phyloP scores from a whole-genome alignment of 2,329 filamentous ascomycete genomes.

The Exophiala phaeomuriformis region DNA sequence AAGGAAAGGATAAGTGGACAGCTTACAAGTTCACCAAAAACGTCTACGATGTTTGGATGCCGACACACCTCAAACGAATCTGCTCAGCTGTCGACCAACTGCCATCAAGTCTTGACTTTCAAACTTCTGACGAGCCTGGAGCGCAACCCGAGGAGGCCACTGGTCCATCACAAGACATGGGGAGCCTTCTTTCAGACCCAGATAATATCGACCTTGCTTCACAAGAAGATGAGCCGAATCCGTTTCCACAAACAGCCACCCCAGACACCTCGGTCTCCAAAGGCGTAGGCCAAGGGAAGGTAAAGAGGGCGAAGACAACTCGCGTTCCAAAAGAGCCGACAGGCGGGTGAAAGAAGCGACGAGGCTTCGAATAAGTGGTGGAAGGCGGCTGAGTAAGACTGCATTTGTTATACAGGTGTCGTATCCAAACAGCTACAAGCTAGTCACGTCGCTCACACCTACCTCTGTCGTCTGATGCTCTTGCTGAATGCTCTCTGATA shows the following conservation, averaged over 20 bases:
- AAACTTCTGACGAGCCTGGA: neutral
- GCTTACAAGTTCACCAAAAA: constrained; percentile 35
- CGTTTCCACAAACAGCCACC: neutral
- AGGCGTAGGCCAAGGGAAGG: neutral
- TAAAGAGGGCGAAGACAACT: neutral
- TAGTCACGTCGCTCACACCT: too few relatives aligned
- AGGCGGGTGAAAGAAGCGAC: too few relatives aligned
- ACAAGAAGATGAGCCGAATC: neutral
- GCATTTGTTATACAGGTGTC: too few relatives aligned
- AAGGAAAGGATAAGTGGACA: constrained; percentile 35
- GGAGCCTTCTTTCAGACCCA: neutral
- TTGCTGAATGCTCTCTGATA: too few relatives aligned
- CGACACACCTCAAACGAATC: constrained; percentile 33
- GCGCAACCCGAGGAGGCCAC: neutral
- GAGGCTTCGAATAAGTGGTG: too few relatives aligned
- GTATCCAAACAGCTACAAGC: too few relatives aligned
- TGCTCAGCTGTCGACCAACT: constrained; percentile 34
- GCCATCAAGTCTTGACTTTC: constrained; percentile 10
- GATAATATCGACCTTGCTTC: neutral
- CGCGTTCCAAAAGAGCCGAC: neutral
- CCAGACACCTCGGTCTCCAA: neutral
- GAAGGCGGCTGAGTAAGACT: too few relatives aligned
- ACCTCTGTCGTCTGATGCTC: too few relatives aligned
- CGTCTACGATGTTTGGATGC: constrained; percentile 35
- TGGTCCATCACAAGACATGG: neutral